Evolutionary conservation across 2,329 filamentous ascomycete genomes (phyloP).

Genomic region (Chaetomiaceae sp.): DNA sequence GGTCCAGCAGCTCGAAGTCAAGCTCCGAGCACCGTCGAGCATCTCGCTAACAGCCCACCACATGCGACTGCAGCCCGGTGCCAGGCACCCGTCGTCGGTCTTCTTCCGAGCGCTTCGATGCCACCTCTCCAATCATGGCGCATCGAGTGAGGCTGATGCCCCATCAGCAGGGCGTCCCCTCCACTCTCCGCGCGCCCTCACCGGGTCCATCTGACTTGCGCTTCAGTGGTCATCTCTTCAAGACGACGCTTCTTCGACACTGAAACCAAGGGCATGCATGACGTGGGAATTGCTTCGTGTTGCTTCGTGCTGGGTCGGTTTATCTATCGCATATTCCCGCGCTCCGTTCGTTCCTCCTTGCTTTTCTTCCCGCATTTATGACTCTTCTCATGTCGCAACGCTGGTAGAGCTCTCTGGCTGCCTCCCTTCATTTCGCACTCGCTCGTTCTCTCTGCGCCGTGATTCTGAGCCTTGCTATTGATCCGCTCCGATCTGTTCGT

Average conservation of each 20-base stretch:
- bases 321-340: constrained; percentile 1
- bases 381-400: background rate
- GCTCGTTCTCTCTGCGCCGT: background rate
- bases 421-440: background rate
- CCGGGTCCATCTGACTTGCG: constrained; percentile 29
- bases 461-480: background rate
- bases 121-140: constrained; percentile 18
- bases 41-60: constrained; percentile 22
- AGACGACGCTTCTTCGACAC: constrained; percentile 18
- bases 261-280: constrained; percentile 13
- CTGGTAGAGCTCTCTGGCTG: background rate
- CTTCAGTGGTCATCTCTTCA: constrained; percentile 26
- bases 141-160: constrained; percentile 37
- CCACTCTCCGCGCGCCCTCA: constrained; percentile 18
- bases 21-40: constrained; percentile 13
- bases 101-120: constrained; percentile 24
- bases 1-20: constrained; percentile 18
- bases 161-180: constrained; percentile 39
- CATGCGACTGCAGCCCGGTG: constrained; percentile 15
- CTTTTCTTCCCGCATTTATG: background rate
- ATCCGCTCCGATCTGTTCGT: background rate
- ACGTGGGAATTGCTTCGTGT: constrained; percentile 14
- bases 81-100: constrained; percentile 25
- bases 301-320: constrained; percentile 13
- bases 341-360: background rate